Evolutionary conservation across 75 land plant genomes (phyloP), one percentile per base, ranked within the genome.

Genomic region (Picea sitchensis): DNA sequence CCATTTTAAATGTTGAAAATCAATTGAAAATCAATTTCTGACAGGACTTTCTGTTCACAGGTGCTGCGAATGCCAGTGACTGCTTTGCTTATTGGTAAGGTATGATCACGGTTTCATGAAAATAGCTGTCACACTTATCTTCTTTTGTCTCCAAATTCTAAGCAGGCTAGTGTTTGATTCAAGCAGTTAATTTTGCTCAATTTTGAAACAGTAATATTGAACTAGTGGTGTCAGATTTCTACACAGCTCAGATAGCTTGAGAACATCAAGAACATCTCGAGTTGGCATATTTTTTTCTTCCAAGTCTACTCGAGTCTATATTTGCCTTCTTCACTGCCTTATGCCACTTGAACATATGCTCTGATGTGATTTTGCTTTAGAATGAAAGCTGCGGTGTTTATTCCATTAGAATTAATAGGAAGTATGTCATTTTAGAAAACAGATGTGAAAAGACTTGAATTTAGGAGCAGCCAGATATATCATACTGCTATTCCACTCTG

Each of bases 31-130:
- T 41, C 54, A 71, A n/a, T 12, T 44, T 73, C 75, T 72, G 14
- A 72, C 58, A 38, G 15, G 51, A 44, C 61, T 2, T 56, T 17
- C 69, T 61, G 30, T 68, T 26, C 51, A 21, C 89, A 94, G 94
- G 94, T 92, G 36, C 62, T 94, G 61, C 88, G 91, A 15, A 92
- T 88, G 92, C 88, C 84, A 59, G 89, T 88, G 65, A 64, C 61
- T 57, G 78, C 61, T 32, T 32, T 90, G 44, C 80, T 91, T 73
- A 51, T 76, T 31, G 84, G 86, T 64, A 84, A 90, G 93, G 93
- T 91, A 86, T 9, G 18, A 9, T 21, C 5, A 59, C 12, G 18
- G 51, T 76, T 73, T 21, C 54, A 44, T 6, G 54, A 20, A 71
- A 71, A 71, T 20, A 20, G 3, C 44, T 71, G 80, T 26, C 26